Evolutionary conservation across 805 yeast genomes (phyloP), one percentile per base, ranked within the genome.

Genomic region (Ogataea dorogensis): DNA sequence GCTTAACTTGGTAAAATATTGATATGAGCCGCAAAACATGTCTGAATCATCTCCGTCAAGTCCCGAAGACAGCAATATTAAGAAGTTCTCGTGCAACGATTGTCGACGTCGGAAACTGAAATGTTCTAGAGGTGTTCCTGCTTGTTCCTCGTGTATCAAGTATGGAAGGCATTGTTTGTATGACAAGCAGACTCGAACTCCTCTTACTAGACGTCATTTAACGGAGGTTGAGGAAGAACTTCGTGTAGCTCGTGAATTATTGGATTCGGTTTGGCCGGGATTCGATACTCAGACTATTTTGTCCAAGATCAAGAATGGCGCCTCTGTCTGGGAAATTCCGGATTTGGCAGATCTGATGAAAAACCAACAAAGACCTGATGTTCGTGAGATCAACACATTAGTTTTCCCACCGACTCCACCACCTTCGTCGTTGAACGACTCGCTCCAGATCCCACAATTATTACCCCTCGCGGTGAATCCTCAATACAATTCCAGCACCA

Each of bases 111-210:
- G 49, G 14, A 35, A 36, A 16, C 28, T 43, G 8, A 38, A 25
- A 20, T 44, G 49, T 24, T 28, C 49, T 20, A 21, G 49, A n/a
- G 49, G 31, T 16, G 28, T 44, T 9, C 49, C 49, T 3, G 42
- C 24, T 14, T 44, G 49, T 19, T 14, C 24, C 9, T 24, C 40
- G 12, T 44, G 49, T 28, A 15, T 31, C 13, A 42, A 36, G 30
- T 42, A 26, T 25, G 32, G 31, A 5, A 17, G 49, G 7, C 49
- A 44, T 20, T 44, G 49, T 28, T 33, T 44, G 18, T 44, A 44
- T 31, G 36, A 30, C 20, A 42, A 34, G 25, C 39, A 39, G 25
- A 21, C 39, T 10, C 28, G 43, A 15, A 29, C 42, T 4, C 49
- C 49, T 4, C 30, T 44, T 9, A 44, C 49, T 2, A 34, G 49